Evolutionary conservation across 345 rosid species (phyloP).

Genomic region (Jatropha curcas): DNA sequence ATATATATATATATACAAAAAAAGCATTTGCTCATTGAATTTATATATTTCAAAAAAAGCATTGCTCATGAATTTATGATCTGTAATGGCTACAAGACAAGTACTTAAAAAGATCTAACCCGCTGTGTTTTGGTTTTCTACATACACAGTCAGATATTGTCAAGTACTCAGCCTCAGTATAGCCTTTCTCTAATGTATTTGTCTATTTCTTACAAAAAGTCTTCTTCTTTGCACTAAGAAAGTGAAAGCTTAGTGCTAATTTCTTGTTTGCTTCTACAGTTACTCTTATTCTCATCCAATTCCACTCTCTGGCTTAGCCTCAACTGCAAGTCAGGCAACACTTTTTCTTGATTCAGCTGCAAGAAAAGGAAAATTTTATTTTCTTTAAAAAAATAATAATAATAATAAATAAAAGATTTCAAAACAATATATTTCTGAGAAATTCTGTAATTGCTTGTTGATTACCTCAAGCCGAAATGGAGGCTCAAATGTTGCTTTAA

Average conservation of each 20-base stretch:
- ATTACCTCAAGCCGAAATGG: slow-evolving; percentile 36
- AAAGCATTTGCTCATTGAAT: too few species aligned
- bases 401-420: background rate
- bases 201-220: background rate
- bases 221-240: slow-evolving; percentile 23
- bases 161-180: slow-evolving; percentile 25
- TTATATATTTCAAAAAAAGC: too few species aligned
- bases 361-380: background rate
- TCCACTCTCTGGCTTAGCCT: slow-evolving; percentile 43
- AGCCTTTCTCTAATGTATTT: background rate
- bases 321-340: slow-evolving; percentile 41
- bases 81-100: slow-evolving; percentile 18
- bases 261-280: slow-evolving; percentile 28
- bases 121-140: slow-evolving; percentile 1
- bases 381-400: background rate
- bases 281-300: slow-evolving; percentile 25
- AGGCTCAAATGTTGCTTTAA: slow-evolving; percentile 22
- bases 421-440: background rate
- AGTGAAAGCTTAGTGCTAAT: slow-evolving; percentile 51
- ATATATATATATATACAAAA: too few species aligned
- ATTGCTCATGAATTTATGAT: too few species aligned
- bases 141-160: slow-evolving; percentile 27
- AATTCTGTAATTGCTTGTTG: background rate
- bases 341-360: slow-evolving; percentile 35
- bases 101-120: slow-evolving; percentile 32